Evolutionary conservation across 768 basidiomycete genomes (phyloP).

Genomic region (Terana coerulea): DNA sequence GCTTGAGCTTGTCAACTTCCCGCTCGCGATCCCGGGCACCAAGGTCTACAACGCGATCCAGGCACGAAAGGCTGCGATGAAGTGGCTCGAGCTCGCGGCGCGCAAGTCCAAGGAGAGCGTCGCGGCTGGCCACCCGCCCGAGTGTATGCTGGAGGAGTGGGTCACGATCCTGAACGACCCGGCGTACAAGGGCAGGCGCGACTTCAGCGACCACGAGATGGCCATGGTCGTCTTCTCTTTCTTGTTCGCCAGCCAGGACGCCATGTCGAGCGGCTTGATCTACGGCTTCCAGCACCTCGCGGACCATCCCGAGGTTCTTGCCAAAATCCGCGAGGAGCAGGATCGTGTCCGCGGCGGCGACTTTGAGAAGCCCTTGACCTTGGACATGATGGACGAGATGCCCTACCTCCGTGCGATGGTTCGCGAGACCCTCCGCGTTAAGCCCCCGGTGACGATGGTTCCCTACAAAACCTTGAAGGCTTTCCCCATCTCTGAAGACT

Average conservation of each 20-base stretch:
- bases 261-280: conserved; percentile 96
- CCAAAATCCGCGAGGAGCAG: conserved; percentile 90
- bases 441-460: conserved; percentile 97
- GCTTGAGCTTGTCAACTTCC: conserved; percentile 98
- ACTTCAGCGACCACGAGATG: conserved; percentile 94
- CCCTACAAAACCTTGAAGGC: conserved; percentile 89
- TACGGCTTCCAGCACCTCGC: conserved; percentile 96
- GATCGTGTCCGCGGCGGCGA: conserved; percentile 77
- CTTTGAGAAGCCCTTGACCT: conserved; percentile 67
- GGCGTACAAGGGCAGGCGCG: conserved; percentile 66
- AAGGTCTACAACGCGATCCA: conserved; percentile 94
- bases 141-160: conserved; percentile 95
- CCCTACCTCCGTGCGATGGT: conserved; percentile 88
- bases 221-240: conserved; percentile 96
- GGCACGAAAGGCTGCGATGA: conserved; percentile 81
- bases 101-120: conserved; percentile 76
- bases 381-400: conserved; percentile 92
- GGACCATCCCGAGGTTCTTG: conserved; percentile 84
- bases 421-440: conserved; percentile 88
- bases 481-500: conserved; percentile 90
- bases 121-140: conserved; percentile 72
- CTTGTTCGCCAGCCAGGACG: conserved; percentile 95
- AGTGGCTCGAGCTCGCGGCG: conserved; percentile 78
- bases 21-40: conserved; percentile 90
- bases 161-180: conserved; percentile 66